Conservation (phyloP, 2,329 filamentous ascomycete species). For the Dactylellina leptospora region DNA sequence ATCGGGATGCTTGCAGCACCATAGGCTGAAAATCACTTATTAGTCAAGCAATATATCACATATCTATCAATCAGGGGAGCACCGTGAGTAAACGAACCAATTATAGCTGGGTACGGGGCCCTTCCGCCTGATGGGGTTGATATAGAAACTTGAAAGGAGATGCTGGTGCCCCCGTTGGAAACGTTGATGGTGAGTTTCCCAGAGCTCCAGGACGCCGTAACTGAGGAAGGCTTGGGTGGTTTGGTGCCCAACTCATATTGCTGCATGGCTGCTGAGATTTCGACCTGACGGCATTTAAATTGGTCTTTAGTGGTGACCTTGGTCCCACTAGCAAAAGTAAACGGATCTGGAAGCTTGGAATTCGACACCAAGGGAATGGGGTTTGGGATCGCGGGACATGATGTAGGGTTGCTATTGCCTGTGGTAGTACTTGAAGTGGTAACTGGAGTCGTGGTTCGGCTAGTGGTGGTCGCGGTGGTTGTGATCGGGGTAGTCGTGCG, state of each 20-base stretch:
- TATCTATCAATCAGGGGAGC: neutral
- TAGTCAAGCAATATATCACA: neutral
- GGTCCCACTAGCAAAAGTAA: constrained; percentile 62
- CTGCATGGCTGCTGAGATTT: constrained; percentile 65
- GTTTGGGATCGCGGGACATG: constrained; percentile 42
- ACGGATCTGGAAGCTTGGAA: constrained; percentile 61
- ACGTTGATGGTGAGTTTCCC: constrained; percentile 63
- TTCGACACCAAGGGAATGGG: constrained; percentile 40
- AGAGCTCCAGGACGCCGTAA: constrained; percentile 63
- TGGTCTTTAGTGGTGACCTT: constrained; percentile 63
- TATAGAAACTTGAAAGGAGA: constrained; percentile 63
- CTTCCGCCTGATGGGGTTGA: constrained; percentile 61
- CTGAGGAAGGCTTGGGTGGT: constrained; percentile 63
- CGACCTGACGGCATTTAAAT: constrained; percentile 64
- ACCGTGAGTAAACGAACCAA: constrained; percentile 44
- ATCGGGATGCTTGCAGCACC: constrained; percentile 68
- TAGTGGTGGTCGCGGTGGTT: constrained; percentile 4
- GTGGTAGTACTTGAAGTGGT: constrained; percentile 25
- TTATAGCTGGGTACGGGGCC: constrained; percentile 57
- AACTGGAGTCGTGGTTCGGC: constrained; percentile 4
- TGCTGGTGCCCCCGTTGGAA: constrained; percentile 62
- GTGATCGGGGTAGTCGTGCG: neutral
- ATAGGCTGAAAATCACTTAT: constrained; percentile 58
- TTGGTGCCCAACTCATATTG: constrained; percentile 66
- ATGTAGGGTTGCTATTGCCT: constrained; percentile 10